Conservation (phyloP, 352 stramenopile species). For the Phytophthora idaei region DNA sequence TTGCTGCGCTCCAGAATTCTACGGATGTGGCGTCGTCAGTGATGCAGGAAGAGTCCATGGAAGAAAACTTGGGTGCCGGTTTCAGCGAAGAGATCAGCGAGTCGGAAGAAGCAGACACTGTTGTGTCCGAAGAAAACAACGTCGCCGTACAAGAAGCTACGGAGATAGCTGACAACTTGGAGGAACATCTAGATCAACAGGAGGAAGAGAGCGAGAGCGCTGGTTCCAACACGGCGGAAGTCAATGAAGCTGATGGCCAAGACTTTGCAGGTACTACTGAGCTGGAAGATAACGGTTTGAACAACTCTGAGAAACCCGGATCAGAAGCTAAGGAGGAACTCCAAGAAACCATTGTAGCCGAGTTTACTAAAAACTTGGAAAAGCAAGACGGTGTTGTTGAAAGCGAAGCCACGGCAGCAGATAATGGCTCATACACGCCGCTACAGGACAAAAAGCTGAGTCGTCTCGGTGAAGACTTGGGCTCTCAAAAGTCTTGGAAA, state of each 20-base stretch:
- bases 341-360: neutral
- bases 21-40: neutral
- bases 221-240: neutral
- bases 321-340: no score
- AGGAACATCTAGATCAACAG: neutral
- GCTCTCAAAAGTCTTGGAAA: slow-evolving; percentile 19
- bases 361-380: neutral
- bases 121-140: neutral
- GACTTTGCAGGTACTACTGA: neutral
- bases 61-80: neutral
- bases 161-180: neutral
- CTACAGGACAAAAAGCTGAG: slow-evolving; percentile 1
- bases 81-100: slow-evolving; percentile 12
- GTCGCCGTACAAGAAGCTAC: neutral
- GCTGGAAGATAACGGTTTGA: neutral
- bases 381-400: neutral
- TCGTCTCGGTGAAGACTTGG: neutral
- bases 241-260: neutral
- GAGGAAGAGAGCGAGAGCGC: neutral
- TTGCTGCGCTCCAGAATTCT: slow-evolving; percentile 19
- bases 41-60: neutral
- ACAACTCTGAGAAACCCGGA: neutral
- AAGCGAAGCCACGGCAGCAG: neutral
- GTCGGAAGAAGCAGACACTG: neutral
- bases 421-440: neutral